These are phyloP conservation scores for Chimonanthus salicifolius DNA, from an alignment of 164 flowering plant species.

Conservation along the genomic window DNA sequence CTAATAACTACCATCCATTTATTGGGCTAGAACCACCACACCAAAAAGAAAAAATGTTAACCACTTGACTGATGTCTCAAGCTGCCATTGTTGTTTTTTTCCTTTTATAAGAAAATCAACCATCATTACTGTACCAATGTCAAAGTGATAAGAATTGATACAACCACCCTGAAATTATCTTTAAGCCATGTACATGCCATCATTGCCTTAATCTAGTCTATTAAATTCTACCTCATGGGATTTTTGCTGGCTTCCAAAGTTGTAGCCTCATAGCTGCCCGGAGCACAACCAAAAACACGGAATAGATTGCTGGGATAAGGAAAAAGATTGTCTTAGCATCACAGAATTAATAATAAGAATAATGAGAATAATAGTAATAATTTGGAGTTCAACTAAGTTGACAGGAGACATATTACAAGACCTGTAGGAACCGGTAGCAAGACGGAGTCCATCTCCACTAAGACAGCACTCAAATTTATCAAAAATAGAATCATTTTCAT, in stretches of 20 bases:
- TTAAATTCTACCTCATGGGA: slow-evolving; percentile 70
- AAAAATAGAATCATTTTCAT: slow-evolving; percentile 97
- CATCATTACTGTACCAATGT: neutral
- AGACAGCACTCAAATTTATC: slow-evolving; percentile 97
- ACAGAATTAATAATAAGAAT: neutral
- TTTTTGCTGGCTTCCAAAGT: slow-evolving; percentile 98
- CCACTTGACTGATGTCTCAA: neutral
- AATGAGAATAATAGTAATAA: too few relatives aligned
- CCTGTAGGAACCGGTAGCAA: slow-evolving; percentile 98
- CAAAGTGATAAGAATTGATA: neutral
- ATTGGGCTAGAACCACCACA: neutral
- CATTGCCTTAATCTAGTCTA: neutral
- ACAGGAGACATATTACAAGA: slow-evolving; percentile 16
- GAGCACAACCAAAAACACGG: slow-evolving; percentile 80
- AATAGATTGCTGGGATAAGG: slow-evolving; percentile 67
- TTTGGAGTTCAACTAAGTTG: neutral
- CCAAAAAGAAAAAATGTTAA: too few relatives aligned
- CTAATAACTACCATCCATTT: neutral
- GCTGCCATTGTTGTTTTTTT: neutral
- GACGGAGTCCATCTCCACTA: slow-evolving; percentile 88
- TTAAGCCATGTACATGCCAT: neutral
- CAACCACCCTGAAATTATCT: neutral
- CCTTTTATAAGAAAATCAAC: neutral
- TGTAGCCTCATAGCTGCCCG: slow-evolving; percentile 77
- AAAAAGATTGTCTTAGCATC: slow-evolving; percentile 8